A percentile compares a stretch with the other conserved stretches of the same genome.
These are phyloP conservation scores for Ophiostoma novo-ulmi DNA, from an alignment of 2,329 filamentous ascomycete genomes.

Conservation along the genomic window DNA sequence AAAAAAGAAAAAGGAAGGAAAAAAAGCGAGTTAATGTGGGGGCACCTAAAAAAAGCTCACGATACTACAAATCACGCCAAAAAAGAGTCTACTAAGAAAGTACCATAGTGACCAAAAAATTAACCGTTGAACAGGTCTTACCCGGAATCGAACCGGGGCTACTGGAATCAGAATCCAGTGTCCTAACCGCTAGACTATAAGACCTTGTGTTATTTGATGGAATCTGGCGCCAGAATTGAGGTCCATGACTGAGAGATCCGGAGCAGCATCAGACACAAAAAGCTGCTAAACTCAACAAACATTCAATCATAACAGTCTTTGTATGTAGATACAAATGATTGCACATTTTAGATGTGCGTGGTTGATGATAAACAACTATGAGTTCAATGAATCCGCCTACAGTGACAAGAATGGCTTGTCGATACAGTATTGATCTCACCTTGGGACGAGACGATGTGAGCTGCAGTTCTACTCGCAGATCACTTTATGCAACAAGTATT, in stretches of 20 bases:
- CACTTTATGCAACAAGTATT: no score
- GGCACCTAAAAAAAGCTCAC: not conserved
- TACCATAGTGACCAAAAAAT: not conserved
- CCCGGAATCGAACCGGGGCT: constrained; percentile 18
- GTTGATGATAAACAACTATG: no score
- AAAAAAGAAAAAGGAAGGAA: not conserved
- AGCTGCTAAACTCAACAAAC: not conserved
- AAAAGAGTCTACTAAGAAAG: not conserved
- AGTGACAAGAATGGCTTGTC: no score
- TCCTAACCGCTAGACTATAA: constrained; percentile 17
- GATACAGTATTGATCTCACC: no score
- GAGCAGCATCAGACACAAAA: not conserved
- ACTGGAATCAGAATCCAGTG: constrained; percentile 19
- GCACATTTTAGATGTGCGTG: no score
- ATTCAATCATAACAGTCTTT: no score
- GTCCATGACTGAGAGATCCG: not conserved
- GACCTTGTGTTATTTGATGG: not conserved
- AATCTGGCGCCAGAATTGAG: not conserved
- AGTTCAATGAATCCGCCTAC: no score
- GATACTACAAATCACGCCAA: not conserved
- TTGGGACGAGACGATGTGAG: no score
- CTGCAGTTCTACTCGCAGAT: no score
- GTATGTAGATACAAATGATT: no score
- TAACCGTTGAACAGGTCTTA: not conserved
- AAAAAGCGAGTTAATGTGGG: not conserved